These are phyloP conservation scores for Diplodia scrobiculata DNA, from an alignment of 2,329 filamentous ascomycete genomes.

Conservation along the genomic window DNA sequence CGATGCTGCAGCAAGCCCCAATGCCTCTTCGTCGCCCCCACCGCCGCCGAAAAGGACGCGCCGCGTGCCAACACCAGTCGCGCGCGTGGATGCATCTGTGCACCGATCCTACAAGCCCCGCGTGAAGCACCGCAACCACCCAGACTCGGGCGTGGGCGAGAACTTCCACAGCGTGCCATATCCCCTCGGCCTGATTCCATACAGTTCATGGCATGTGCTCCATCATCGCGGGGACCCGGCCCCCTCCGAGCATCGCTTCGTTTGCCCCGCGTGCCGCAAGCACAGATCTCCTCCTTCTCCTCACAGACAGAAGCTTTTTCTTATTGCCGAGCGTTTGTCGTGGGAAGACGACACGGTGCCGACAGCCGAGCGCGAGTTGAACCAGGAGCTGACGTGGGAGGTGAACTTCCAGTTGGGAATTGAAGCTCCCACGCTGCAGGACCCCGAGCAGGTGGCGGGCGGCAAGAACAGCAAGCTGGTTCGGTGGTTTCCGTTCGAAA, in stretches of 20 bases:
- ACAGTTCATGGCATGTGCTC: constrained; percentile 35
- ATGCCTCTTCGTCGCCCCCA: constrained; percentile 7
- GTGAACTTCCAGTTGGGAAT: constrained; percentile 38
- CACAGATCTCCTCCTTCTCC: constrained; percentile 31
- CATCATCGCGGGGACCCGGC: constrained; percentile 30
- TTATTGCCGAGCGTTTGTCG: constrained; percentile 37
- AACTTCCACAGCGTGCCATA: constrained; percentile 37
- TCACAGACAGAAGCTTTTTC: constrained; percentile 38
- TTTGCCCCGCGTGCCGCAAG: constrained; percentile 33
- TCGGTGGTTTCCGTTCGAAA: constrained; percentile 36
- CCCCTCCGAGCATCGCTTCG: constrained; percentile 27
- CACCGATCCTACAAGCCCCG: constrained; percentile 19
- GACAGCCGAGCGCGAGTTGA: constrained; percentile 33
- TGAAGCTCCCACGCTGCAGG: constrained; percentile 34
- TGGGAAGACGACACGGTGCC: constrained; percentile 34
- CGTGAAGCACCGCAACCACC: constrained; percentile 34
- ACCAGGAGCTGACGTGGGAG: constrained; percentile 37
- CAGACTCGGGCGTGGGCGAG: constrained; percentile 33
- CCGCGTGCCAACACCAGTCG: neutral
- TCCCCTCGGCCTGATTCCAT: constrained; percentile 36
- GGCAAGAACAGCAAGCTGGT: constrained; percentile 35
- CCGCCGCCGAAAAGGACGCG: constrained; percentile 6
- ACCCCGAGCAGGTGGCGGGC: constrained; percentile 33
- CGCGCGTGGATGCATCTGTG: constrained; percentile 12
- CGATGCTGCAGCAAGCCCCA: neutral